Percentiles rank a stretch among this genome's conserved stretches.
These are phyloP conservation scores for Geotrichum australiense DNA, from an alignment of 1,139 yeast genomes.

Conservation along the genomic window DNA sequence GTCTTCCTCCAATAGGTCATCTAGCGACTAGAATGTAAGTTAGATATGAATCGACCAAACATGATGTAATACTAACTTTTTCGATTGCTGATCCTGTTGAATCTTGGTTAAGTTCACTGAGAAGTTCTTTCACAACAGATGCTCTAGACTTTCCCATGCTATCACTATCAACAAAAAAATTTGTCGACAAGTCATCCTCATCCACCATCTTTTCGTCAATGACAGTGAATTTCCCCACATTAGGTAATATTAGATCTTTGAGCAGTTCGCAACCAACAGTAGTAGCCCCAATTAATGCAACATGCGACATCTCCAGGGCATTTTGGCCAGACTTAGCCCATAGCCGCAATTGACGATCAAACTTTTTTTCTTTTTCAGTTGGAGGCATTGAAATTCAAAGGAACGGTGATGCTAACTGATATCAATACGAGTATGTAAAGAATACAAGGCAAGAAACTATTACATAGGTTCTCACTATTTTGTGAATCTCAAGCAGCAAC, in stretches of 20 bases:
- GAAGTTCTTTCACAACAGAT: conserved; percentile 35
- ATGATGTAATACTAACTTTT: conserved; percentile 7
- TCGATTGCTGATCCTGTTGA: conserved; percentile 40
- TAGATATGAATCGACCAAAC: neutral
- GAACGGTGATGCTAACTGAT: too few relatives aligned
- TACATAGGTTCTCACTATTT: too few relatives aligned
- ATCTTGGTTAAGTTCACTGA: conserved; percentile 57
- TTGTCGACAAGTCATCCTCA: conserved; percentile 44
- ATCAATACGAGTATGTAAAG: too few relatives aligned
- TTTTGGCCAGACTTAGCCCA: conserved; percentile 82
- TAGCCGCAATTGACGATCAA: conserved; percentile 81
- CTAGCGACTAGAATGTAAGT: conserved; percentile 7
- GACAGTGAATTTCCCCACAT: conserved; percentile 61
- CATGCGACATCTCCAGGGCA: conserved; percentile 49
- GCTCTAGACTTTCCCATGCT: conserved; percentile 45
- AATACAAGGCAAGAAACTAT: too few relatives aligned
- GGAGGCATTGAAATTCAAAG: conserved; percentile 20
- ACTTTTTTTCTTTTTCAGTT: conserved; percentile 33
- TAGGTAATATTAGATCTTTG: conserved; percentile 77
- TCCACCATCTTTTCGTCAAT: conserved; percentile 44
- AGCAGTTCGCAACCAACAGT: conserved; percentile 60
- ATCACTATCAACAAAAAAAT: conserved; percentile 52
- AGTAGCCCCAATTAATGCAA: conserved; percentile 57
- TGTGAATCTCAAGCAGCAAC: too few relatives aligned
- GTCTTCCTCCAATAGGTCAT: conserved; percentile 12